phyloP scores from a whole-genome alignment of 2,329 filamentous ascomycete genomes.

The Penicillium sp. region DNA sequence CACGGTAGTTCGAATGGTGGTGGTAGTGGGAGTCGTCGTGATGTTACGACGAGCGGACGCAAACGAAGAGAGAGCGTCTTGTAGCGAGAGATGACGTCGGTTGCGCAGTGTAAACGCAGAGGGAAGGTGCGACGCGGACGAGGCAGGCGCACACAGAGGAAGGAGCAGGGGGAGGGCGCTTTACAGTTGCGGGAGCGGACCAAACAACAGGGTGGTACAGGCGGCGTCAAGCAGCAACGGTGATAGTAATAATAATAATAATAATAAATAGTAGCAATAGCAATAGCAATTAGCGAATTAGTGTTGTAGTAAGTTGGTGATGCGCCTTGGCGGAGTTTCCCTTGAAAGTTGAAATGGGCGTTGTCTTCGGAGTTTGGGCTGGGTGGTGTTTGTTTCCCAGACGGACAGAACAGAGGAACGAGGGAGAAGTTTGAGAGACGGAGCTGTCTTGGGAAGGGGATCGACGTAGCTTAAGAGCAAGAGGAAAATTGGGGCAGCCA shows the following conservation, averaged over 20 bases:
- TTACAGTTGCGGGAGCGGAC: slow-evolving; percentile 6
- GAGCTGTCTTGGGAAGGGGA: slow-evolving; percentile 38
- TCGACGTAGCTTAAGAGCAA: slow-evolving; percentile 44
- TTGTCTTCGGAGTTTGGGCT: neutral
- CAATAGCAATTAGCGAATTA: neutral
- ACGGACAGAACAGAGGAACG: slow-evolving; percentile 17
- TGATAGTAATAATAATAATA: no score
- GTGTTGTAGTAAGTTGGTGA: neutral
- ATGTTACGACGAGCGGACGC: neutral
- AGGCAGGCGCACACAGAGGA: neutral
- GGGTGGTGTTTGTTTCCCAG: neutral
- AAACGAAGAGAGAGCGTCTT: neutral
- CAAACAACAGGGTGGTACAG: neutral
- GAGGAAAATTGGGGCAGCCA: slow-evolving; percentile 11
- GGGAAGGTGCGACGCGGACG: slow-evolving; percentile 15
- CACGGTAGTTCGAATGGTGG: neutral
- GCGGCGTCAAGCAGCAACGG: neutral
- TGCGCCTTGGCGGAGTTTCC: neutral
- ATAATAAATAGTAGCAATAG: neutral
- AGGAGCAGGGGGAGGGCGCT: neutral
- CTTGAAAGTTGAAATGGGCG: neutral
- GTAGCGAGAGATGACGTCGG: slow-evolving; percentile 7
- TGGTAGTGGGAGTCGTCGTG: neutral
- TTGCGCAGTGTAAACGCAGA: neutral
- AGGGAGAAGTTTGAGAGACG: slow-evolving; percentile 13